A percentile compares a stretch with the other conserved stretches of the same genome.
Evolutionary conservation across 768 basidiomycete genomes (phyloP).

Genomic region (Auriscalpium microsporum): DNA sequence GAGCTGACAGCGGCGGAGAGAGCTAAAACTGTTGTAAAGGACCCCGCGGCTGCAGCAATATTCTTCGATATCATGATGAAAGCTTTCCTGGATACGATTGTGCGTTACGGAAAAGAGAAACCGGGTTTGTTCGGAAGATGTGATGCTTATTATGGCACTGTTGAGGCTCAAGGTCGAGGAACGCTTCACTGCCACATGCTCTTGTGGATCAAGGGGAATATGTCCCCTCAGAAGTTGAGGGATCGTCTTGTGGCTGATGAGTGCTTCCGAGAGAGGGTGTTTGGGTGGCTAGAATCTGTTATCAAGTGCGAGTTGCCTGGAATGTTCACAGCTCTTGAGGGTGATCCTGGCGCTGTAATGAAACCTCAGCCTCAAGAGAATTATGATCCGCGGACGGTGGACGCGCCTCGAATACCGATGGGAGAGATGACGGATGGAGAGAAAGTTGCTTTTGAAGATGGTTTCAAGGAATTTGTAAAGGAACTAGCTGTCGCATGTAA

Average conservation of each 20-base stretch:
- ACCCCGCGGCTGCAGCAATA: slow-evolving; percentile 30
- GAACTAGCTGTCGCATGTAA: too few species aligned
- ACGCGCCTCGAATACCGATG: neutral
- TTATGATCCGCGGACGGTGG: neutral
- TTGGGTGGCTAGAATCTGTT: slow-evolving; percentile 20
- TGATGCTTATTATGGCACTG: too few species aligned
- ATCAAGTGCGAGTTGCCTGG: slow-evolving; percentile 11
- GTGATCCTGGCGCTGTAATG: neutral
- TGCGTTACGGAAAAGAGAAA: slow-evolving; percentile 1
- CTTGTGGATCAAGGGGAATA: slow-evolving; percentile 26
- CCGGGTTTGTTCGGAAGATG: slow-evolving; percentile 34
- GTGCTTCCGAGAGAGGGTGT: slow-evolving; percentile 15
- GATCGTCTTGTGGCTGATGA: slow-evolving; percentile 1
- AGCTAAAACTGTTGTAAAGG: slow-evolving; percentile 26
- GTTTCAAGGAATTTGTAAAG: neutral
- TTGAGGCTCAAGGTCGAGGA: slow-evolving; percentile 35
- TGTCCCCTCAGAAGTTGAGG: neutral
- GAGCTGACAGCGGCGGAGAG: slow-evolving; percentile 28
- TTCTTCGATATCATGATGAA: slow-evolving; percentile 36
- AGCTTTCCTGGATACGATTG: slow-evolving; percentile 24
- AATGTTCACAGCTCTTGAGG: neutral
- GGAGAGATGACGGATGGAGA: neutral
- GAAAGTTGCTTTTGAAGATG: neutral
- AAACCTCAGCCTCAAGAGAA: neutral
- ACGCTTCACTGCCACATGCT: slow-evolving; percentile 37